A percentile compares a stretch with the other conserved stretches of the same genome.
phyloP scores from a whole-genome alignment of 2,329 filamentous ascomycete species.

The Teratosphaeria epicoccoides region DNA sequence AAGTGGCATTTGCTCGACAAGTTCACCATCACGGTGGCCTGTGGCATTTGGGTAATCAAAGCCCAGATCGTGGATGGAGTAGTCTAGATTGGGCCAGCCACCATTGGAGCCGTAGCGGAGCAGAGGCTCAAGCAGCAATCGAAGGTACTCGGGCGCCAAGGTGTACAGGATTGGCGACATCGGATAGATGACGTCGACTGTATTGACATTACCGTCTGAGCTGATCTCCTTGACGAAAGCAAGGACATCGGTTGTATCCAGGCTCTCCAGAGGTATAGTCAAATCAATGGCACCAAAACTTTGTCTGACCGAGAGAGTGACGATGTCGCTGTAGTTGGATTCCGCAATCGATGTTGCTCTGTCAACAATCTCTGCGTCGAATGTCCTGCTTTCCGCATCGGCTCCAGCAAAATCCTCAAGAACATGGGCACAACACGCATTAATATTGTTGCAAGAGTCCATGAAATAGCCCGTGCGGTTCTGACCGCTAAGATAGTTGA shows the following conservation, averaged over 20 bases:
- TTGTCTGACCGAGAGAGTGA: slow-evolving; percentile 44
- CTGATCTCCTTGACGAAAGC: slow-evolving; percentile 55
- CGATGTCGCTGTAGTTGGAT: slow-evolving; percentile 39
- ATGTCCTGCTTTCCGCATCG: slow-evolving; percentile 22
- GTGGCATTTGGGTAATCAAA: slow-evolving; percentile 25
- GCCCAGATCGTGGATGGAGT: slow-evolving; percentile 25
- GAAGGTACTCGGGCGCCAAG: slow-evolving; percentile 22
- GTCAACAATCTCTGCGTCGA: slow-evolving; percentile 11
- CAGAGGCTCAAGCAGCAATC: slow-evolving; percentile 29
- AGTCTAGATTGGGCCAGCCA: slow-evolving; percentile 21
- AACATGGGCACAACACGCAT: slow-evolving; percentile 29
- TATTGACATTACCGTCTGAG: slow-evolving; percentile 74
- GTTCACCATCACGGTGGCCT: slow-evolving; percentile 23
- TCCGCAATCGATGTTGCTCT: slow-evolving; percentile 33
- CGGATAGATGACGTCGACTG: slow-evolving; percentile 41
- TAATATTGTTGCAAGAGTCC: slow-evolving; percentile 24
- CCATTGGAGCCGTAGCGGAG: slow-evolving; percentile 25
- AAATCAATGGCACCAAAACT: slow-evolving; percentile 42
- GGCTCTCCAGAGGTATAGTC: slow-evolving; percentile 36
- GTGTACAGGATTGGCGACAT: slow-evolving; percentile 21
- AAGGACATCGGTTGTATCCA: slow-evolving; percentile 63
- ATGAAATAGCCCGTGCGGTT: slow-evolving; percentile 32
- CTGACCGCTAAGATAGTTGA: slow-evolving; percentile 31
- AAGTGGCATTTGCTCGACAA: slow-evolving; percentile 40
- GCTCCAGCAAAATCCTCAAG: slow-evolving; percentile 31